A percentile compares a stretch with the other conserved stretches of the same genome.
Conservation (phyloP, 495 filamentous ascomycete species). For the Hyaloscypha variabilis region DNA sequence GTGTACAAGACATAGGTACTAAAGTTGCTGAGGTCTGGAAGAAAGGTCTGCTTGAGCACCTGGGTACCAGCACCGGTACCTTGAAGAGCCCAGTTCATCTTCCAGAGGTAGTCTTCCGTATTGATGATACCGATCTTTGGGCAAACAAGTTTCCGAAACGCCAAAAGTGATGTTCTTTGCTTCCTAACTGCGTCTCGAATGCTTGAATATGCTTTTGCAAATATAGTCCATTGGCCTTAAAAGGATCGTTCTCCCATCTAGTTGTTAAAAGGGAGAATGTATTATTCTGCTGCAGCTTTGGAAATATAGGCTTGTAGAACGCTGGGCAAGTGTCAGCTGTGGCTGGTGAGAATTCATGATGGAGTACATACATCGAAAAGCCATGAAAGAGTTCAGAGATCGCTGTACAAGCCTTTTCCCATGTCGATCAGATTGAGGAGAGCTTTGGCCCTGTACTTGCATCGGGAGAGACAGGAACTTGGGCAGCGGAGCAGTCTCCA, state of each 20-base stretch:
- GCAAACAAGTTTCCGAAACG: conserved; percentile 40
- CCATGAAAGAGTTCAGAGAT: conserved; percentile 51
- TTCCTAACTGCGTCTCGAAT: conserved; percentile 48
- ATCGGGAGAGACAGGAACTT: no score
- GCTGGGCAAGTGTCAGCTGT: conserved; percentile 35
- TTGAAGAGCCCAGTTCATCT: conserved; percentile 39
- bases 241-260: conserved; percentile 48
- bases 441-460: no score
- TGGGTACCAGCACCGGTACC: background rate
- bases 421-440: no score
- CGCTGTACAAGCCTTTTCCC: background rate
- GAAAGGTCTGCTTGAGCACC: background rate
- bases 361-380: conserved; percentile 46
- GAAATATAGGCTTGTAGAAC: conserved; percentile 44
- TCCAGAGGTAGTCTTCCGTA: conserved; percentile 41
- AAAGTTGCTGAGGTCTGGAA: conserved; percentile 13
- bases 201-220: conserved; percentile 51
- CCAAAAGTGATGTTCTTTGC: conserved; percentile 38
- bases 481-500: no score
- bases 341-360: background rate
- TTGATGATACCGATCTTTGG: conserved; percentile 42
- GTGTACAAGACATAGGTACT: background rate
- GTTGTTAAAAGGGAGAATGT: conserved; percentile 44
- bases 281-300: conserved; percentile 42
- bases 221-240: conserved; percentile 49